Base-by-base conservation (phyloP, 2,329 filamentous ascomycete species). In the Emergomyces orientalis region DNA sequence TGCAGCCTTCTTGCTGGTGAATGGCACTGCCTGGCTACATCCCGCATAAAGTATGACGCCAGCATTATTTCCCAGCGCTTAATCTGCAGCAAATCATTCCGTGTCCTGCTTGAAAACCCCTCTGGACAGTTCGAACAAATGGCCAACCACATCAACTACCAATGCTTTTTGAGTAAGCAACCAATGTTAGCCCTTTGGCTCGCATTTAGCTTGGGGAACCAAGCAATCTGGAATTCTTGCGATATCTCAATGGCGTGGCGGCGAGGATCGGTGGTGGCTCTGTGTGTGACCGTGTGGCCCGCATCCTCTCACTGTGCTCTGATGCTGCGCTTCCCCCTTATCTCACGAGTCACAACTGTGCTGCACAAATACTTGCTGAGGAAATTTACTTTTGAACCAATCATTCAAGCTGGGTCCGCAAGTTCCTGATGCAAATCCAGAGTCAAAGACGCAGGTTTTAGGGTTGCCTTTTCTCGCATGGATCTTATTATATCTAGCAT, bases 1-100 rank as follows among this genome's bases (percentile, higher is more conserved):
- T n/a, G n/a, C n/a, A n/a, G n/a, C n/a, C 30, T n/a, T 27, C 22
- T 1, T 41, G 43, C 43, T 25, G 43, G 3, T 11, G n/a, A 25
- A 19, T 6, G 9, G 52, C 39, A 9, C 17, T 58, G 34, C 17
- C 34, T 39, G 52, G 56, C 56, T 58, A 14, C 56, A 43, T 8
- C 5, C 39, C 13, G 14, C 22, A 14, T 58, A 22, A 30, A 13
- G n/a, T 2, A 45, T 8, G 4, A 32, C 19, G 32, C 27, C 58
- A 8, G 22, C 39, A 14, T 1, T 22, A 60, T 60, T 60, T 57
- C 47, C 51, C 37, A 56, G 64, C 64, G 64, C 64, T 64, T 65
- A 65, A 55, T 37, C 22, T 45, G 25, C 62, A 62, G 57, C 62
- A 65, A 65, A 65, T 65, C 64, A 65, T 55, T 47, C 25, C 54